phyloP scores from a whole-genome alignment of 805 yeast genomes.

The Jamesozyma spencerorum region DNA sequence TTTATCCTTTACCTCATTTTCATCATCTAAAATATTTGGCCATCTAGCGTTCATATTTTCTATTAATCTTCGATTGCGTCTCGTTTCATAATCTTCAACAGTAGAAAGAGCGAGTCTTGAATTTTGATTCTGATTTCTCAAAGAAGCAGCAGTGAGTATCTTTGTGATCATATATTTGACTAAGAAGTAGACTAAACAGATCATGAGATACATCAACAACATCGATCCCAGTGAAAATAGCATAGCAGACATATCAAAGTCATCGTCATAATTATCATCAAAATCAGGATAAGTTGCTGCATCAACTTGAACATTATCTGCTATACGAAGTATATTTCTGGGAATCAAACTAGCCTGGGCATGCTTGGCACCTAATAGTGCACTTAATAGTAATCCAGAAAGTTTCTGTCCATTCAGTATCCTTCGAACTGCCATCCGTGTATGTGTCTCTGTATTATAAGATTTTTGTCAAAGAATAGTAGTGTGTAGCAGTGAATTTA shows the following conservation, averaged over 20 bases:
- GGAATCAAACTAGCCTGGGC: slow-evolving; percentile 5
- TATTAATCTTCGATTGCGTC: slow-evolving; percentile 1
- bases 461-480: too few relatives aligned
- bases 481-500: too few relatives aligned
- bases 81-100: slow-evolving; percentile 9
- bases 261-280: slow-evolving; percentile 12
- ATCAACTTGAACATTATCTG: background rate
- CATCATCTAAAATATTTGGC: slow-evolving; percentile 60
- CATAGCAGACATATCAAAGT: slow-evolving; percentile 19
- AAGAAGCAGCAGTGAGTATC: slow-evolving; percentile 5
- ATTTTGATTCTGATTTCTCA: background rate
- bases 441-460: too few relatives aligned
- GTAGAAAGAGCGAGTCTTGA: slow-evolving; percentile 11
- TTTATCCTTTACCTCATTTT: slow-evolving; percentile 49
- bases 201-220: slow-evolving; percentile 13
- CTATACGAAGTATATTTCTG: slow-evolving; percentile 1
- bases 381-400: too few relatives aligned
- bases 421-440: too few relatives aligned
- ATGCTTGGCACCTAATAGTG: too few relatives aligned
- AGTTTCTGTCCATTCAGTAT: too few relatives aligned
- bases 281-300: background rate
- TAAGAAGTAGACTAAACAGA: slow-evolving; percentile 12
- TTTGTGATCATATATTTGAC: slow-evolving; percentile 11
- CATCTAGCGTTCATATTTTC: slow-evolving; percentile 16
- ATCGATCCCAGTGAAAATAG: slow-evolving; percentile 17